A percentile compares a stretch with the other conserved stretches of the same genome.
Evolutionary conservation across 192 early-diverging fungal species (phyloP).

Genomic region (Lunasporangiospora selenospora): DNA sequence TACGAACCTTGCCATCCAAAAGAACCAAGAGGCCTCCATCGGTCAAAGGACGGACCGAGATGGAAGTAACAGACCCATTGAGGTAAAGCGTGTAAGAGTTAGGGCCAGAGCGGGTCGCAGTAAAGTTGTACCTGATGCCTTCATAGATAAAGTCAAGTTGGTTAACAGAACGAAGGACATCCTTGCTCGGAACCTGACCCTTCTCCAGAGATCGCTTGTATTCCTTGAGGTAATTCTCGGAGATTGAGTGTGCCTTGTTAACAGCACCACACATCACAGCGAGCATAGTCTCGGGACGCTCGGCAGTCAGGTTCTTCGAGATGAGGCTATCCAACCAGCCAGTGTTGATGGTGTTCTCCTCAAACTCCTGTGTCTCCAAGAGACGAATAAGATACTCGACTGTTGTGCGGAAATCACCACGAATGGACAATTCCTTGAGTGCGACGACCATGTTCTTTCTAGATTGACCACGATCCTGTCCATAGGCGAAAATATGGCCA

Average conservation of each 20-base stretch:
- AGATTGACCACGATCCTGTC: constrained; percentile 90
- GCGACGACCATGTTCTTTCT: constrained; percentile 98
- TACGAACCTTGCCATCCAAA: constrained; percentile 80
- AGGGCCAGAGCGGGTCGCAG: constrained; percentile 80
- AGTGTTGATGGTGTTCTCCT: constrained; percentile 91
- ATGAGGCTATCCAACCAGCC: constrained; percentile 97
- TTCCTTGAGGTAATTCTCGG: constrained; percentile 70
- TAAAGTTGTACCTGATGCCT: constrained; percentile 90
- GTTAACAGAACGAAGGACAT: constrained; percentile 74
- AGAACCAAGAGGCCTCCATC: constrained; percentile 94
- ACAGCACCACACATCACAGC: constrained; percentile 94
- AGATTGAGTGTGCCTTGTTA: constrained; percentile 77
- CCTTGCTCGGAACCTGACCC: constrained; percentile 88
- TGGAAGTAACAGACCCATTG: constrained; percentile 83
- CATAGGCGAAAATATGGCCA: constrained; percentile 98
- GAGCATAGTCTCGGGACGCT: constrained; percentile 89
- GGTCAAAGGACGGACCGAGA: constrained; percentile 84
- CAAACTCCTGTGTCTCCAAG: constrained; percentile 88
- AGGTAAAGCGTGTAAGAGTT: constrained; percentile 80
- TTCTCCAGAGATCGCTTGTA: constrained; percentile 88
- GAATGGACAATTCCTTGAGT: constrained; percentile 96
- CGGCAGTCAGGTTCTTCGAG: constrained; percentile 86
- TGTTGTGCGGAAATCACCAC: constrained; percentile 98
- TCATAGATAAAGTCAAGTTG: constrained; percentile 93
- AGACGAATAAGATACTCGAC: constrained; percentile 97